Conservation (phyloP, 768 basidiomycete species). For the Mycena rebaudengoi region DNA sequence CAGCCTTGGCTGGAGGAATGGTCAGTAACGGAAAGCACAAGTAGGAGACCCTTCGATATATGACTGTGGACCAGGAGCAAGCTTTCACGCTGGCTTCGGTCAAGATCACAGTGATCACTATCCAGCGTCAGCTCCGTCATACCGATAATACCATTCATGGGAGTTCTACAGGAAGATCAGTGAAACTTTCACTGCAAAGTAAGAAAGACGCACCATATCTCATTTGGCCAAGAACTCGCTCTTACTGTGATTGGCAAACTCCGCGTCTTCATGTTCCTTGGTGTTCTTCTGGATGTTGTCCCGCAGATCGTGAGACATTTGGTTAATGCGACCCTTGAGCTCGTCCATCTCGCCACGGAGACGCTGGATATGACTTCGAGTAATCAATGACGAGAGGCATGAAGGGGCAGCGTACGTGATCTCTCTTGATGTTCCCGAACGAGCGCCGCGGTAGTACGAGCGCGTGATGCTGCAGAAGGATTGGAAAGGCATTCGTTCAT, state of each 20-base stretch:
- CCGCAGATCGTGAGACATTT: slow-evolving; percentile 98
- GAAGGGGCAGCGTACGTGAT: slow-evolving; percentile 79
- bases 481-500: too few species aligned
- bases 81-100: slow-evolving; percentile 94
- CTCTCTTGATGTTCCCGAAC: slow-evolving; percentile 98
- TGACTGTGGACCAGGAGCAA: slow-evolving; percentile 94
- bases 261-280: slow-evolving; percentile 95
- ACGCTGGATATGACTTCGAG: too few species aligned
- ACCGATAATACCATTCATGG: slow-evolving; percentile 99
- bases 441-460: too few species aligned
- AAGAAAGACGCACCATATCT: slow-evolving; percentile 79
- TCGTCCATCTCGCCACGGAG: slow-evolving; percentile 99
- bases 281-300: slow-evolving; percentile 99
- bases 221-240: slow-evolving; percentile 99
- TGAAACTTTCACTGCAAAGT: background rate
- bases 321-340: slow-evolving; percentile 97
- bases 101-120: slow-evolving; percentile 93
- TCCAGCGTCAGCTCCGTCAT: slow-evolving; percentile 99
- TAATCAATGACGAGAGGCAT: background rate
- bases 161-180: slow-evolving; percentile 67
- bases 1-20: slow-evolving; percentile 79
- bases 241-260: slow-evolving; percentile 96
- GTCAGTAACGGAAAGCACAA: slow-evolving; percentile 10
- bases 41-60: slow-evolving; percentile 91
- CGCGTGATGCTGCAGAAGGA: too few species aligned